Evolutionary conservation across 306 rosid species (phyloP).

Genomic region (Benincasa hispida): DNA sequence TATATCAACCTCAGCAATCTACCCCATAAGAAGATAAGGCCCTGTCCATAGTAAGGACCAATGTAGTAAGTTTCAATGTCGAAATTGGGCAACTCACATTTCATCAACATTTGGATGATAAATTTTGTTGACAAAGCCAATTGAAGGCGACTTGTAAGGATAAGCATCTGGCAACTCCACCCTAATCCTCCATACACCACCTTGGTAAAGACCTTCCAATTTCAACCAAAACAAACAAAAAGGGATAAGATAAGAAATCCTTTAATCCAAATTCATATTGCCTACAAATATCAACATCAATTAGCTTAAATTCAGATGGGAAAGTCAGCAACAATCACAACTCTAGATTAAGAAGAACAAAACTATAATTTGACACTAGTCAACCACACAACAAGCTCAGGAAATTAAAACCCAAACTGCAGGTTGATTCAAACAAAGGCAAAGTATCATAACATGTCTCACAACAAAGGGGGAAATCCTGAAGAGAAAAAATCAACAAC

Average conservation of each 20-base stretch:
- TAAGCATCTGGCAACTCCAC: conserved; percentile 86
- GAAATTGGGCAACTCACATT: conserved; percentile 38
- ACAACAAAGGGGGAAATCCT: background rate
- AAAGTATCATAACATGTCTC: background rate
- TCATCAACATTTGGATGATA: conserved; percentile 96
- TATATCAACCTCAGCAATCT: conserved; percentile 1
- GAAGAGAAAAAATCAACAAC: background rate
- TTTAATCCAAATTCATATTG: background rate
- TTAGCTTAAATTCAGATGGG: background rate
- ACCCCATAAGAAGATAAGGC: background rate
- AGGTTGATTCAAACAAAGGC: background rate
- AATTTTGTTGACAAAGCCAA: conserved; percentile 76
- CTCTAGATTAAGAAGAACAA: background rate
- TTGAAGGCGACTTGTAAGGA: conserved; percentile 85
- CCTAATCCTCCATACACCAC: conserved; percentile 73
- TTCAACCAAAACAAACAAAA: conserved; percentile 3
- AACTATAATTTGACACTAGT: background rate
- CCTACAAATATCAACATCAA: background rate
- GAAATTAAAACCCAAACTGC: background rate
- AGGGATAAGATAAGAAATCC: background rate
- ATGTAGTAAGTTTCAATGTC: background rate
- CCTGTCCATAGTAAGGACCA: conserved; percentile 3
- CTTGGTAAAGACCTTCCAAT: conserved; percentile 63
- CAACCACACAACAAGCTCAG: background rate
- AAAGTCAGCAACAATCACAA: background rate